Evolutionary conservation across 805 yeast species (phyloP).

Genomic region (Metschnikowia hibisci): DNA sequence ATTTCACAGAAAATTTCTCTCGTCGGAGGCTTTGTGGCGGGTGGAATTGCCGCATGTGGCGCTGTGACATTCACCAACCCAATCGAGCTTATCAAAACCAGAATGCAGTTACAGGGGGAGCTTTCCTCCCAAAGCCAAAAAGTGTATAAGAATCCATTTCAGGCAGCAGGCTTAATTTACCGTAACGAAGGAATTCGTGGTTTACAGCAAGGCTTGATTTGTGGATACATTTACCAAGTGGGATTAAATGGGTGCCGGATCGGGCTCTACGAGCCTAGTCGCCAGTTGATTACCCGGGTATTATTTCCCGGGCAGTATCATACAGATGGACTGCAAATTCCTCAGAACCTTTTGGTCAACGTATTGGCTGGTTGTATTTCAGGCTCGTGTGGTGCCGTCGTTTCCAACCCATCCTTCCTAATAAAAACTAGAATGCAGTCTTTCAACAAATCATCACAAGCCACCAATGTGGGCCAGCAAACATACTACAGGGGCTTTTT

Average conservation of each 20-base stretch:
- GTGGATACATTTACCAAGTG: constrained; percentile 88
- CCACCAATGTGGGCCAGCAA: constrained; percentile 75
- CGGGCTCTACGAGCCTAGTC: constrained; percentile 88
- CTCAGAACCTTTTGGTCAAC: constrained; percentile 51
- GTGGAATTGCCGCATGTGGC: constrained; percentile 88
- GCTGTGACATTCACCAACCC: constrained; percentile 98
- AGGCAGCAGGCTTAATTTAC: constrained; percentile 70
- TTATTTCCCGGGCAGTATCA: constrained; percentile 47
- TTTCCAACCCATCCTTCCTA: constrained; percentile 89
- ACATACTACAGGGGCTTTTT: constrained; percentile 72
- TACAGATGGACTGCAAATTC: constrained; percentile 35
- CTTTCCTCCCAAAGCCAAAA: constrained; percentile 51
- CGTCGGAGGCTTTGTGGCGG: constrained; percentile 80
- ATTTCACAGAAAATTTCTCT: constrained; percentile 45
- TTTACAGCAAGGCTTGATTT: constrained; percentile 80
- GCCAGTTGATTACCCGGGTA: constrained; percentile 53
- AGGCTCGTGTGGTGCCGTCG: constrained; percentile 83
- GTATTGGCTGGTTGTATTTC: constrained; percentile 76
- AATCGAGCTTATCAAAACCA: constrained; percentile 86
- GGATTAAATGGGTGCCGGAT: constrained; percentile 92
- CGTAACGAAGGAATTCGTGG: constrained; percentile 84
- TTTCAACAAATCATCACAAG: constrained; percentile 52
- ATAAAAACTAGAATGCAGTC: constrained; percentile 97
- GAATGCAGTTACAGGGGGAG: constrained; percentile 98
- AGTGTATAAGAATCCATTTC: constrained; percentile 78